Conservation (phyloP, 805 yeast species). For the Kuraishia hungarica region DNA sequence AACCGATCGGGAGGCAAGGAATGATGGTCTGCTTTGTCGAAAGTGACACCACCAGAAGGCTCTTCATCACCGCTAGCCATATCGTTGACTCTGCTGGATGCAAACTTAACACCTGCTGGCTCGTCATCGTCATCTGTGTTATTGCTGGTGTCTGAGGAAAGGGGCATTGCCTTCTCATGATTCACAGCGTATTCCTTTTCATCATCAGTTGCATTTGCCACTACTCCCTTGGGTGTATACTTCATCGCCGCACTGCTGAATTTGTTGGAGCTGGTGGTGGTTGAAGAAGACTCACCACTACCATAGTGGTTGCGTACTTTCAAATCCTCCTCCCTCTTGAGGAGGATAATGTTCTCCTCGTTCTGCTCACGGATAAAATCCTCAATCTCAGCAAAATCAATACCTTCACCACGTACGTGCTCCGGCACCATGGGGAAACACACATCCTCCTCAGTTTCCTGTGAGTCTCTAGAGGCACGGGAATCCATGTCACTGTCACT, state of each 20-base stretch:
- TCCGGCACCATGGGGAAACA: constrained; percentile 88
- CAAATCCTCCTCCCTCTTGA: constrained; percentile 23
- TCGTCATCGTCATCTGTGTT: background rate
- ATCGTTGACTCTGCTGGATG: background rate
- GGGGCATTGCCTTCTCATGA: background rate
- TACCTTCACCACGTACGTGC: constrained; percentile 54
- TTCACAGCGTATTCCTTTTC: background rate
- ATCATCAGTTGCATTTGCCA: background rate
- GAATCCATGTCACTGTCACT: constrained; percentile 62
- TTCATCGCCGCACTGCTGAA: constrained; percentile 47
- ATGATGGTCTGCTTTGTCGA: constrained; percentile 10
- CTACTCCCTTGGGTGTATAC: constrained; percentile 40
- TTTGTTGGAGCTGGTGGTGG: constrained; percentile 27
- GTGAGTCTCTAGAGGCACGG: constrained; percentile 68
- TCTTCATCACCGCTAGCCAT: constrained; percentile 7
- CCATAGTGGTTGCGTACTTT: constrained; percentile 11
- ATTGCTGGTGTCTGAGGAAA: background rate
- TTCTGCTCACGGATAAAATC: constrained; percentile 63
- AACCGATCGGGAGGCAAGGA: constrained; percentile 61
- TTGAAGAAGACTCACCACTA: constrained; percentile 13
- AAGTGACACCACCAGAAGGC: constrained; percentile 27
- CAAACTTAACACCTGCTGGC: background rate
- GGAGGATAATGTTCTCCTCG: constrained; percentile 33
- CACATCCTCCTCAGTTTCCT: constrained; percentile 95
- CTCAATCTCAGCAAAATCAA: constrained; percentile 86